Evolutionary conservation across 2,329 filamentous ascomycete species (phyloP).

Genomic region (Lecanicillium sp.): DNA sequence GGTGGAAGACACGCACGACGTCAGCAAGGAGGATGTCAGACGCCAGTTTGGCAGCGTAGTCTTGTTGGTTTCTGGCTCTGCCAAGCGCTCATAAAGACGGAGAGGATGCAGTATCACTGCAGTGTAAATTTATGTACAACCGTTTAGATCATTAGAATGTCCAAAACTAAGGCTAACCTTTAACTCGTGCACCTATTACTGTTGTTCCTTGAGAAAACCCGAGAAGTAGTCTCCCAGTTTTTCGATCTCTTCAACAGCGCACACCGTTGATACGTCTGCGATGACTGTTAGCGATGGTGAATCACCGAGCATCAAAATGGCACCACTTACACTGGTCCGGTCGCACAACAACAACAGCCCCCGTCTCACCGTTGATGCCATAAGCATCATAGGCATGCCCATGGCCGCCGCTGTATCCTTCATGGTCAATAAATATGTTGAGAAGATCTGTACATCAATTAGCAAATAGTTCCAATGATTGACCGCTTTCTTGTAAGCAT

Average conservation of each 20-base stretch:
- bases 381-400: slow-evolving; percentile 44
- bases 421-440: slow-evolving; percentile 43
- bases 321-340: slow-evolving; percentile 57
- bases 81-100: slow-evolving; percentile 13
- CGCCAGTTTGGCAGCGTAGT: slow-evolving; percentile 85
- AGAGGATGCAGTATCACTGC: neutral
- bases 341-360: slow-evolving; percentile 48
- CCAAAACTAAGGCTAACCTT: neutral
- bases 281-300: no score
- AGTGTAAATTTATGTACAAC: no score
- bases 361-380: slow-evolving; percentile 41
- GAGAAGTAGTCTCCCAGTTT: no score
- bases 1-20: slow-evolving; percentile 97
- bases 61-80: slow-evolving; percentile 63
- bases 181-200: no score
- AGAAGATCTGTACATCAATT: slow-evolving; percentile 34
- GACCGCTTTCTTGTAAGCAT: neutral
- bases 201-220: no score
- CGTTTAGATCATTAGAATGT: neutral
- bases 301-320: no score
- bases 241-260: no score
- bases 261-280: no score
- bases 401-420: slow-evolving; percentile 39
- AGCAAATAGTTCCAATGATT: neutral
- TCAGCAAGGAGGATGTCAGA: slow-evolving; percentile 81